Evolutionary conservation across 345 rosid species (phyloP).

Genomic region (Corymbia maculata): DNA sequence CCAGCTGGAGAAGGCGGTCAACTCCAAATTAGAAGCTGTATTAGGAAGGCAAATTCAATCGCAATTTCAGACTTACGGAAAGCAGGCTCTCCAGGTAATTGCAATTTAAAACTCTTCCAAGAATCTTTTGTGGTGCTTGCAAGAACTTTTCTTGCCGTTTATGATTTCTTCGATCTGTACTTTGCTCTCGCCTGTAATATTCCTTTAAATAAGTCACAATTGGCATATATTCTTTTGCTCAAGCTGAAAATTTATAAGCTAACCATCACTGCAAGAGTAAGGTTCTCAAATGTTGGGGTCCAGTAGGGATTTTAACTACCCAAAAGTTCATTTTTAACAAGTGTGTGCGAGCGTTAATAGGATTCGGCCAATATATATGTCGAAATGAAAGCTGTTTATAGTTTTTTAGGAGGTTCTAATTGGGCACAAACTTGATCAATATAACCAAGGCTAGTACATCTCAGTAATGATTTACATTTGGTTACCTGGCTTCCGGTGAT

Average conservation of each 20-base stretch:
- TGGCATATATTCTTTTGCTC: not conserved
- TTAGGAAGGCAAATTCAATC: constrained; percentile 66
- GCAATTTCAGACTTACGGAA: constrained; percentile 70
- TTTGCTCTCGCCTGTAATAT: not conserved
- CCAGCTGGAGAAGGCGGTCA: constrained; percentile 57
- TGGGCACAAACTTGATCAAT: not conserved
- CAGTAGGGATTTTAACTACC: not conserved
- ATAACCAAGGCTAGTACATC: not conserved
- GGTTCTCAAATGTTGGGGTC: not conserved
- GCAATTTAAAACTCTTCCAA: not conserved
- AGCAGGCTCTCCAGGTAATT: constrained; percentile 70
- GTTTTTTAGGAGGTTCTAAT: not conserved
- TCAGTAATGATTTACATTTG: not conserved
- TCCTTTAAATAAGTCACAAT: not conserved
- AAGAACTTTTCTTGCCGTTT: not conserved
- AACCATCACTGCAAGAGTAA: not conserved
- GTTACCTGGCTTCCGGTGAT: not conserved
- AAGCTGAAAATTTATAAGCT: not conserved
- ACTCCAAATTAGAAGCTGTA: constrained; percentile 51
- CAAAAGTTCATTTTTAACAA: not conserved
- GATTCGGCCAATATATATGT: not conserved
- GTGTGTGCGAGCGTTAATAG: not conserved
- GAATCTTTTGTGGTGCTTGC: not conserved
- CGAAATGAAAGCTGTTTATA: not conserved
- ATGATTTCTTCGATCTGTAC: not conserved